phyloP scores from a whole-genome alignment of 768 basidiomycete genomes.

The Lentinula lateritia region DNA sequence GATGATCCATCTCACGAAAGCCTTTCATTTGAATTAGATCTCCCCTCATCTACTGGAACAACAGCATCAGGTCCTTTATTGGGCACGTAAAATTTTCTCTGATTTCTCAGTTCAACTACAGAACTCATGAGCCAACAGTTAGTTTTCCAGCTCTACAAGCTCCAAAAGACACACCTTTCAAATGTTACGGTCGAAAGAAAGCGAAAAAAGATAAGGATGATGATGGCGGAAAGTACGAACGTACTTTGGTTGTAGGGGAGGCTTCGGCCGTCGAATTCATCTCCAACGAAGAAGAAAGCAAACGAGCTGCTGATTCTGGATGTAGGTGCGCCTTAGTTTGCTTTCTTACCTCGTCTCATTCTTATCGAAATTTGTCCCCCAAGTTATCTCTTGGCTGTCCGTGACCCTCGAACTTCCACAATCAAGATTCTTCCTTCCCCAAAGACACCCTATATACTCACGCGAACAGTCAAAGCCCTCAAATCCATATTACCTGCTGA shows the following conservation, averaged over 20 bases:
- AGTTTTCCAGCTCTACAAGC: constrained; percentile 64
- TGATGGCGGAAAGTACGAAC: constrained; percentile 18
- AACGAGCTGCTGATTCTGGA: constrained; percentile 43
- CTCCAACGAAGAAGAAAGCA: constrained; percentile 52
- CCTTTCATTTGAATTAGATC: constrained; percentile 26
- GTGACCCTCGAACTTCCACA: constrained; percentile 70
- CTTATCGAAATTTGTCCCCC: background rate
- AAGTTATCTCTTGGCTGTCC: constrained; percentile 82
- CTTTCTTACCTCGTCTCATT: constrained; percentile 1
- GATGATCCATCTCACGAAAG: constrained; percentile 23
- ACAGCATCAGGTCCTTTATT: constrained; percentile 46
- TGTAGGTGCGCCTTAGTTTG: constrained; percentile 51
- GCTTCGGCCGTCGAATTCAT: constrained; percentile 81
- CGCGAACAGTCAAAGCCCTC: constrained; percentile 78
- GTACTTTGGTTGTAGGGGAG: constrained; percentile 72
- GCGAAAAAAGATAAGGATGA: constrained; percentile 24
- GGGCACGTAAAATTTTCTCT: constrained; percentile 24
- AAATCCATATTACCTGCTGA: constrained; percentile 54
- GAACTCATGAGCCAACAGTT: constrained; percentile 26
- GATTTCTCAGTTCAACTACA: background rate
- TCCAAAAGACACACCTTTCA: constrained; percentile 53
- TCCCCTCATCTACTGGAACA: constrained; percentile 27
- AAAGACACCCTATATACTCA: constrained; percentile 60
- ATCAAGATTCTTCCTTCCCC: constrained; percentile 65
- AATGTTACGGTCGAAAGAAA: constrained; percentile 48